Base-by-base conservation (phyloP, 2,329 filamentous ascomycete genomes). In the Sclerotinia sclerotiorum region DNA sequence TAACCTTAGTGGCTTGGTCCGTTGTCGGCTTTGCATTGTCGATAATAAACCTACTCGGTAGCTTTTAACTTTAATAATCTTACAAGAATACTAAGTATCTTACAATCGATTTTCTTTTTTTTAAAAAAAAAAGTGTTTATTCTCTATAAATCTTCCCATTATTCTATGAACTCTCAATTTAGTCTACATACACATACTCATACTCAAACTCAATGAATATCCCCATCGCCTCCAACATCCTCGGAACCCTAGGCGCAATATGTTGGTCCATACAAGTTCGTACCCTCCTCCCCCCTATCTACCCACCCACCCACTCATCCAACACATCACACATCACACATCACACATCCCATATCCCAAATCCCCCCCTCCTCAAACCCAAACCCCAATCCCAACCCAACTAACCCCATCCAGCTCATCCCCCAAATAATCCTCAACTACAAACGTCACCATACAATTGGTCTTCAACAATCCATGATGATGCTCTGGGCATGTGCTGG, bases 341-440 rank as follows among this genome's bases (percentile, higher is more conserved):
- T n/a, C n/a, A n/a, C n/a, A n/a, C n/a, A n/a, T n/a, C n/a, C n/a
- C 29, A 32, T 32, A 32, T 32, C 29, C n/a, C 35, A 32, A 13
- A 58, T 15, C 17, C 24, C 24, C 29, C 46, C 17, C 27, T 29
- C 17, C n/a, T n/a, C 11, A 1, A 17, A 39, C 32, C 32, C 32
- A 1, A 32, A 3, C 5, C 32, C 35, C 35, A 39, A 11, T 39
- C 46, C 51, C 35, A 21, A 21, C 7, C 32, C 32, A 32, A 19
- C 48, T 27, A 32, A n/a, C 1, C 4, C 13, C 6, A 3, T 35
- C 13, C 74, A 91, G 83, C 81, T 91, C 35, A 84, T 91, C 35
- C 89, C 89, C 0, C 89, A 92, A 75, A 90, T 91, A 61, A 77
- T 88, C 46, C 84, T 90, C 73, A 92, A 92, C 74, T 87, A 88